phyloP scores from a whole-genome alignment of 2,329 filamentous ascomycete species.

The Oidium heveae region DNA sequence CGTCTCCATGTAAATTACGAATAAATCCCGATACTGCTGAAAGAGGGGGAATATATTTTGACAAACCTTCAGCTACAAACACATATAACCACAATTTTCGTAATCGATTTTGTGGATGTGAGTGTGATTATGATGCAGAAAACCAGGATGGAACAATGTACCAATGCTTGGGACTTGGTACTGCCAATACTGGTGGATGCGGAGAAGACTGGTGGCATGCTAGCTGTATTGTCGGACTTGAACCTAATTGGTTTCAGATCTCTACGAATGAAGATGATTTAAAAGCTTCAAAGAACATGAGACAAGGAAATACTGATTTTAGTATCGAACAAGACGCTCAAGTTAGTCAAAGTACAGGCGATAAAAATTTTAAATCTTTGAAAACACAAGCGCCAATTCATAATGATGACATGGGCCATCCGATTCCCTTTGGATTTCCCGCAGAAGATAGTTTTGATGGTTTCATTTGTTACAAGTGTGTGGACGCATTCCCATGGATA shows the following conservation, averaged over 20 bases:
- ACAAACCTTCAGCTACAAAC: slow-evolving; percentile 47
- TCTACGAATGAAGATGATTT: slow-evolving; percentile 15
- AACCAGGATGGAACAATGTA: slow-evolving; percentile 95
- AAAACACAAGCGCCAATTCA: slow-evolving; percentile 2
- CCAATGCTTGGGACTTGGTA: slow-evolving; percentile 72
- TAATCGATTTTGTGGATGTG: slow-evolving; percentile 79
- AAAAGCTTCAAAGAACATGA: slow-evolving; percentile 13
- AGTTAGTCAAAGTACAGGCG: slow-evolving; percentile 6
- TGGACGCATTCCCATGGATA: slow-evolving; percentile 74
- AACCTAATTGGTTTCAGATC: slow-evolving; percentile 43
- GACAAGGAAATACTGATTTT: slow-evolving; percentile 22
- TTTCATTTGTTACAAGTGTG: slow-evolving; percentile 84
- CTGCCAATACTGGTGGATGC: slow-evolving; percentile 59
- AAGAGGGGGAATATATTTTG: slow-evolving; percentile 53
- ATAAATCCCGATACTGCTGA: slow-evolving; percentile 45
- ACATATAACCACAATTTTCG: slow-evolving; percentile 90
- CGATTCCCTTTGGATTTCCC: slow-evolving; percentile 67
- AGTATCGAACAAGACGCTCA: slow-evolving; percentile 20
- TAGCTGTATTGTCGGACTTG: slow-evolving; percentile 64
- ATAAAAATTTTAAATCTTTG: slow-evolving; percentile 1
- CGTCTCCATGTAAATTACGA: slow-evolving; percentile 51
- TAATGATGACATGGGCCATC: slow-evolving; percentile 31
- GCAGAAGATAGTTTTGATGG: slow-evolving; percentile 70
- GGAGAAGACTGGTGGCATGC: slow-evolving; percentile 98
- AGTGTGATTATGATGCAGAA: slow-evolving; percentile 65